A percentile compares a stretch with the other conserved stretches of the same genome.
Evolutionary conservation across 2,329 filamentous ascomycete species (phyloP).

Genomic region (Trichoderma gracile): DNA sequence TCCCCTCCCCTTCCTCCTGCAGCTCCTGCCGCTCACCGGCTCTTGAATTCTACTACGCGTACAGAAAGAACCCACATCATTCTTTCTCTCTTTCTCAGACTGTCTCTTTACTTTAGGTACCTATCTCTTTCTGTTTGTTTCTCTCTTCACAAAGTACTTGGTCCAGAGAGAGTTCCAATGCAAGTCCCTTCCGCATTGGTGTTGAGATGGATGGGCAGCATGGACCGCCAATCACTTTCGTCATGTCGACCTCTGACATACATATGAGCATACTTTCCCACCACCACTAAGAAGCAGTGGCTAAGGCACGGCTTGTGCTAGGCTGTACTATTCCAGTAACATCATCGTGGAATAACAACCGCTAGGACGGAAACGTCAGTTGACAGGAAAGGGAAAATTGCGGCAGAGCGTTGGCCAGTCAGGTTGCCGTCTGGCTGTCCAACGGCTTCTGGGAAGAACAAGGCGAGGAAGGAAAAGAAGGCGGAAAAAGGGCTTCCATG

Average conservation of each 20-base stretch:
- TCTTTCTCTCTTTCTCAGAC: no score
- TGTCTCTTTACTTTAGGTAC: no score
- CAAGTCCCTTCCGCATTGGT: not conserved
- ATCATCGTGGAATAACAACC: no score
- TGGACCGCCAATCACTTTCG: not conserved
- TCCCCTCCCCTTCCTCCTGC: not conserved
- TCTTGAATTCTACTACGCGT: not conserved
- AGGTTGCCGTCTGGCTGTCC: not conserved
- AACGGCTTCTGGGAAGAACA: not conserved
- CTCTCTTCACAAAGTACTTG: no score
- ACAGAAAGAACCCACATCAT: not conserved
- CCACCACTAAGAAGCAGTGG: no score
- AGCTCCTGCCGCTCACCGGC: constrained; percentile 4
- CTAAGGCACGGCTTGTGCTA: no score
- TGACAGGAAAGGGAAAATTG: no score
- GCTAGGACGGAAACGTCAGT: no score
- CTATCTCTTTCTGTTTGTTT: no score
- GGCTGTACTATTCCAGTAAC: no score
- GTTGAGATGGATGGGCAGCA: not conserved
- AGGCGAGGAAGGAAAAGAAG: not conserved
- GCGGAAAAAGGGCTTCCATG: not conserved
- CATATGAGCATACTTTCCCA: no score
- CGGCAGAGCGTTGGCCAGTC: no score
- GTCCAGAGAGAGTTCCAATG: not conserved
- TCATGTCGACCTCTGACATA: not conserved